Evolutionary conservation across 345 rosid genomes (phyloP).

Genomic region (Moringa oleifera): DNA sequence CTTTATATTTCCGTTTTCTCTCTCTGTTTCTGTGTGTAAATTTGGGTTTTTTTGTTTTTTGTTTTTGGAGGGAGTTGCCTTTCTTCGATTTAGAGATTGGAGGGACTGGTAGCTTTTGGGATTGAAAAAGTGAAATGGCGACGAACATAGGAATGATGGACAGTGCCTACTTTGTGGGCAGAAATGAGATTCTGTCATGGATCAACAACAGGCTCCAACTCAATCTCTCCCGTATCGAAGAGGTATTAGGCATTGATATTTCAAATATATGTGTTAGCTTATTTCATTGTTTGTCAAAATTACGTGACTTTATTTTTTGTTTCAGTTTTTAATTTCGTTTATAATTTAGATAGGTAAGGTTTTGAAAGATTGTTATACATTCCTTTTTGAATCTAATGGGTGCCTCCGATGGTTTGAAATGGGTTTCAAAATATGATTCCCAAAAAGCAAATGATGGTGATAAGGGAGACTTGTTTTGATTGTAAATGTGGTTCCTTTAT

Average conservation of each 20-base stretch:
- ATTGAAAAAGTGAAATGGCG: slow-evolving; percentile 43
- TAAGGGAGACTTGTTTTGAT: background rate
- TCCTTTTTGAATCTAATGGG: background rate
- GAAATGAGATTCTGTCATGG: slow-evolving; percentile 92
- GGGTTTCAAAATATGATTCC: background rate
- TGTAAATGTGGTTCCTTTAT: background rate
- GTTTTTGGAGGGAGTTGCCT: background rate
- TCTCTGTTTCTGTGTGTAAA: background rate
- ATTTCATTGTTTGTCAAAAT: too few relatives aligned
- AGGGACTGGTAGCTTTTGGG: background rate
- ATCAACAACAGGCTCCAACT: slow-evolving; percentile 88
- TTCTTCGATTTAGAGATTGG: background rate
- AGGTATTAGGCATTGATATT: slow-evolving; percentile 30
- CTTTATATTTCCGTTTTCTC: background rate
- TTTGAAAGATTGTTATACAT: background rate
- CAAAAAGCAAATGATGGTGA: background rate
- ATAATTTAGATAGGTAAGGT: background rate
- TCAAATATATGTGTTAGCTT: too few relatives aligned
- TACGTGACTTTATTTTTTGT: background rate
- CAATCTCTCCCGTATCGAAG: slow-evolving; percentile 87
- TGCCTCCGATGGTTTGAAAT: background rate
- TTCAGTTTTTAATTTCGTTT: background rate
- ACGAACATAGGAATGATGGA: slow-evolving; percentile 96
- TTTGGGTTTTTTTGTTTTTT: background rate
- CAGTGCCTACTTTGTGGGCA: slow-evolving; percentile 94